A percentile compares a stretch with the other conserved stretches of the same genome.
phyloP scores from a whole-genome alignment of 163 green algal genomes.

The Scenedesmus sp. region DNA sequence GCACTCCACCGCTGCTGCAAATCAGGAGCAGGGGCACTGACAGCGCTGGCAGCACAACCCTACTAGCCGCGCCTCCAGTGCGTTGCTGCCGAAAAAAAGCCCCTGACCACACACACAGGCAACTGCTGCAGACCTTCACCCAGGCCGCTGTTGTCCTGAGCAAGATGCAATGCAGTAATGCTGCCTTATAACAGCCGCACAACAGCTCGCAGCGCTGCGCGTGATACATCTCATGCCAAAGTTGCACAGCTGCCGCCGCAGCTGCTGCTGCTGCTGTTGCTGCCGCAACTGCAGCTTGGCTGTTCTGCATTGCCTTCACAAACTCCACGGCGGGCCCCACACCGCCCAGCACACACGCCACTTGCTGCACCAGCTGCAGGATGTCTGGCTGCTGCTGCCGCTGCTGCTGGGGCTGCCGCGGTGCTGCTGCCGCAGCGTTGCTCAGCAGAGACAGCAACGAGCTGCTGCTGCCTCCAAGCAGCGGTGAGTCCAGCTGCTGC shows the following conservation, averaged over 20 bases:
- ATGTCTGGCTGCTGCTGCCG: constrained; percentile 13
- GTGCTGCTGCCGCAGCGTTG: neutral
- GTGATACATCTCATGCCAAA: neutral
- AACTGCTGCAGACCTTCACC: neutral
- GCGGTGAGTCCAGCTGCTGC: neutral
- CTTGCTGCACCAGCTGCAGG: neutral
- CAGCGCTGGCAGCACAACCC: neutral
- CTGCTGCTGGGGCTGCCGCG: neutral
- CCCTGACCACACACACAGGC: neutral
- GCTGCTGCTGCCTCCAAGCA: constrained; percentile 19
- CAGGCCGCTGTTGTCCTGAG: neutral
- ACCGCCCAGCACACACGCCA: constrained; percentile 1
- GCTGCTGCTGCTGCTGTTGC: neutral
- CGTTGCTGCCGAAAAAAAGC: neutral
- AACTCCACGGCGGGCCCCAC: constrained; percentile 15
- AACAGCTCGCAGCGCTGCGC: neutral
- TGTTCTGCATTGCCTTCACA: constrained; percentile 11
- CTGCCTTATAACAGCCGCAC: neutral
- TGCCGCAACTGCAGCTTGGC: neutral
- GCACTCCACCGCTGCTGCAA: neutral
- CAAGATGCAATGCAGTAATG: neutral
- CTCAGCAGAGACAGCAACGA: neutral
- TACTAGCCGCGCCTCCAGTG: neutral
- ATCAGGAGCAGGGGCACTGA: neutral
- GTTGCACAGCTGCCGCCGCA: neutral